Evolutionary conservation across 2,329 filamentous ascomycete species (phyloP).

Genomic region (Penicillium crustosum): DNA sequence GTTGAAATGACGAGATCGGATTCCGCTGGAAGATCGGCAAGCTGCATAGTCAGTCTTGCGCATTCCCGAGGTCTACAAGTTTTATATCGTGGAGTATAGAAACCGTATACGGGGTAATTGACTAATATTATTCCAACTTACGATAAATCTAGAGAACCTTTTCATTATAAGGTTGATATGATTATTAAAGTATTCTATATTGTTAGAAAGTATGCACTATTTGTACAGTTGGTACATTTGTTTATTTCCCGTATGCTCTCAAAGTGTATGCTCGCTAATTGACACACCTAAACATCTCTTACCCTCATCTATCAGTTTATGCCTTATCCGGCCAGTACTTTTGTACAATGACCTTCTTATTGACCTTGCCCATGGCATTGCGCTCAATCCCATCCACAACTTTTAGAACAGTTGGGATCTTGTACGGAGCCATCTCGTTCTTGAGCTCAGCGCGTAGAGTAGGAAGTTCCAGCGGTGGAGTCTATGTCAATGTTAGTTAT

Average conservation of each 20-base stretch:
- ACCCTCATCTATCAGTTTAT: constrained; percentile 4
- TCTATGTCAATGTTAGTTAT: constrained; percentile 17
- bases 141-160: neutral
- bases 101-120: no score
- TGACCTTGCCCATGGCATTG: constrained; percentile 81
- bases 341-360: constrained; percentile 42
- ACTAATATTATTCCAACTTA: neutral
- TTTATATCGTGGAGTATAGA: neutral
- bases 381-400: constrained; percentile 63
- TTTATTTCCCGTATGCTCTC: neutral
- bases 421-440: constrained; percentile 72
- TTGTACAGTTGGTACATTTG: neutral
- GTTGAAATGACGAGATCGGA: constrained; percentile 2
- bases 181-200: neutral
- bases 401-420: constrained; percentile 86
- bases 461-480: constrained; percentile 31
- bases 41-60: neutral
- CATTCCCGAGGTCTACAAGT: neutral
- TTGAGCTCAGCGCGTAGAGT: constrained; percentile 37
- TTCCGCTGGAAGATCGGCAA: neutral
- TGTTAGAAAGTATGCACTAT: neutral
- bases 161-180: neutral
- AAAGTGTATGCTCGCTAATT: neutral
- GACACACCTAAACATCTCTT: neutral
- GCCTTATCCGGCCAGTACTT: constrained; percentile 38